Percentiles rank a stretch among this genome's conserved stretches.
Evolutionary conservation across 208 protist genomes (phyloP).

Genomic region (Leishmania guyanensis): DNA sequence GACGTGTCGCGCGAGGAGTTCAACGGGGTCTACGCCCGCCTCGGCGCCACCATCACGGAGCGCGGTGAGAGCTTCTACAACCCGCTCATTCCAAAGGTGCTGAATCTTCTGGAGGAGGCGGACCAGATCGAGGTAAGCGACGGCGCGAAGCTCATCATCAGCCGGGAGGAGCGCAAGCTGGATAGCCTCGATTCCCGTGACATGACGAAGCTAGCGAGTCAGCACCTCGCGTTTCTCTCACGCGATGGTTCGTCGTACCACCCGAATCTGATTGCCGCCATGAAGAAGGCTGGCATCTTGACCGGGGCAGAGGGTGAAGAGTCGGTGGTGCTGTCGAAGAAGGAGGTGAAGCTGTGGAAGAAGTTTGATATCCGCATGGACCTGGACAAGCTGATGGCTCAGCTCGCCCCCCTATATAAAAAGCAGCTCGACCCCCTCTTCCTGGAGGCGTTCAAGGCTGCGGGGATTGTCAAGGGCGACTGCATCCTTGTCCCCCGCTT

Average conservation of each 20-base stretch:
- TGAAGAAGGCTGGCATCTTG: slow-evolving; percentile 75
- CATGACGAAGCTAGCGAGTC: slow-evolving; percentile 79
- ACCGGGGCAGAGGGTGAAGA: slow-evolving; percentile 76
- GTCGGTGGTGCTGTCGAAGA: slow-evolving; percentile 83
- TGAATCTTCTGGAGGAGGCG: slow-evolving; percentile 78
- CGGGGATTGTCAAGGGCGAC: slow-evolving; percentile 68
- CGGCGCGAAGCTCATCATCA: slow-evolving; percentile 88
- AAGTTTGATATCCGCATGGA: slow-evolving; percentile 88
- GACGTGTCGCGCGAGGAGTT: slow-evolving; percentile 95
- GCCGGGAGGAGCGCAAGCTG: slow-evolving; percentile 65
- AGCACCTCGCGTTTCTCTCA: slow-evolving; percentile 67
- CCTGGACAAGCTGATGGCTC: slow-evolving; percentile 80
- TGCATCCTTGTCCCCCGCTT: slow-evolving; percentile 87
- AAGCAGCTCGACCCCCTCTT: slow-evolving; percentile 73
- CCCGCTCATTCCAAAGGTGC: slow-evolving; percentile 84
- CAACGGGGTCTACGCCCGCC: slow-evolving; percentile 91
- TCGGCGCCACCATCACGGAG: slow-evolving; percentile 88
- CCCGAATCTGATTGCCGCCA: slow-evolving; percentile 78
- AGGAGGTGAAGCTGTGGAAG: slow-evolving; percentile 83
- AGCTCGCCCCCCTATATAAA: slow-evolving; percentile 80
- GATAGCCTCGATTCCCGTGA: slow-evolving; percentile 74
- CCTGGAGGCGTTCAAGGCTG: slow-evolving; percentile 73
- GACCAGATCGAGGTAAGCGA: slow-evolving; percentile 83
- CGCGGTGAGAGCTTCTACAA: slow-evolving; percentile 98
- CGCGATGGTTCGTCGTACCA: slow-evolving; percentile 64